Evolutionary conservation across 202 grass and related monocot species (phyloP), one percentile per base, ranked within the genome.

Genomic region (Hordeum pubiflorum): DNA sequence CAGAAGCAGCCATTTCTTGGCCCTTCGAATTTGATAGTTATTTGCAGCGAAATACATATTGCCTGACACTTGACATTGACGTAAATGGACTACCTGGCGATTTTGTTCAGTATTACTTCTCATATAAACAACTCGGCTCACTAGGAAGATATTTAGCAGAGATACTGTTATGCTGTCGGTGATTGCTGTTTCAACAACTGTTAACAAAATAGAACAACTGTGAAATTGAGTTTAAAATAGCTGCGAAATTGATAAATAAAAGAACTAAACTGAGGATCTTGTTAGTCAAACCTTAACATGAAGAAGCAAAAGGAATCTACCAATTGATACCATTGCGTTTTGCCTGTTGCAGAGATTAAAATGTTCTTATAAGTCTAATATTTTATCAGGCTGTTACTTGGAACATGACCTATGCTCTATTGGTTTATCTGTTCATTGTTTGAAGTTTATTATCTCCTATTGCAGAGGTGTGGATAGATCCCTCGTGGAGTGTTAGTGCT

Each of bases 401-500:
- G 58, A 62, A 83, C 60, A 44, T 79, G 24, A 40, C 8, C 38
- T 46, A 46, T 66, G 11, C 26, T 24, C 43, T 52, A 69, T 65
- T 78, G 7, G 10, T 5, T 81, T 85, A 15, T 81, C 21, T 74
- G 24, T 73, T 82, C n/a, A 57, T 50, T 80, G 54, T 82, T 81
- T 88, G 38, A 91, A 88, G 48, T 68, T 10, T 79, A 56, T 79
- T 82, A 32, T 77, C 75, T 86, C 48, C 75, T 91, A 59, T 75
- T 90, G 80, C 89, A 99, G 96, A 74, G 59, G 81, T 93, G 41
- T 82, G 77, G 84, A 81, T 96, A 41, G 83, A 94, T 41, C 85
- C 89, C 66, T 52, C 77, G 4, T 99, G 96, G 96, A 86, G 91
- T 71, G 78, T 99, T 12, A 79, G 88, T 21, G 46, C 63, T 58